Base-by-base conservation (phyloP, 192 early-diverging fungal genomes). In the Rhizoclosmatium sp. region DNA sequence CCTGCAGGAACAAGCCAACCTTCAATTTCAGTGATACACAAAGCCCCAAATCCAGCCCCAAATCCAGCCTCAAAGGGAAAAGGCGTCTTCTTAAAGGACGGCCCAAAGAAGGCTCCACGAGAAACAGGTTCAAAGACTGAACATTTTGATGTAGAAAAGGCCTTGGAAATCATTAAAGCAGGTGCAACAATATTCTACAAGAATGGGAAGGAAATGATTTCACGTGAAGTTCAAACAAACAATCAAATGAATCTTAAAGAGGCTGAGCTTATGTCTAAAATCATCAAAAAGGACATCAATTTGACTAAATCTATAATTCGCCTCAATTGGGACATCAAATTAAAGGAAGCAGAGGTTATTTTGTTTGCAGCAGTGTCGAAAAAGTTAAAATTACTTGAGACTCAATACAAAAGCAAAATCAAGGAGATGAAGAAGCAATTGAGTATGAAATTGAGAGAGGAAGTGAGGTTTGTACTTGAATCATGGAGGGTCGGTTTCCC, bases 191-290 rank as follows among this genome's bases (percentile, higher is more conserved):
- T 66, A 12, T 76, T 49, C 64, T 67, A 46, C 47, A 65, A 76
- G 39, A 56, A 76, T 67, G 75, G 75, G 12, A 76, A 67, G 65
- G 75, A 76, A 76, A 76, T 76, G 75, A 66, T 61, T 61, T 65
- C 44, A 3, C 75, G 75, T n/a, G 75, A 76, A 40, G 10, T 48
- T 19, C 75, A 76, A 44, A 76, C 75, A 4, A 54, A 31, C 7
- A 64, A 76, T 40, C 23, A 56, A 31, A 19, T 76, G 75, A 64
- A 76, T 42, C 66, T 76, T 16, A 23, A 16, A 21, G 49, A 48
- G n/a, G 60, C 47, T 12, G 61, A 76, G 40, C 58, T 23, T 3
- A 31, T 76, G 3, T 47, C 64, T 39, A 59, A 54, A 19, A 47
- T 39, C 12, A 66, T 76, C n/a, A 39, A 48, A 42, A 65, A 76